Evolutionary conservation across 495 filamentous ascomycete genomes (phyloP), one percentile per base, ranked within the genome.

Genomic region (Penicillium silybi): DNA sequence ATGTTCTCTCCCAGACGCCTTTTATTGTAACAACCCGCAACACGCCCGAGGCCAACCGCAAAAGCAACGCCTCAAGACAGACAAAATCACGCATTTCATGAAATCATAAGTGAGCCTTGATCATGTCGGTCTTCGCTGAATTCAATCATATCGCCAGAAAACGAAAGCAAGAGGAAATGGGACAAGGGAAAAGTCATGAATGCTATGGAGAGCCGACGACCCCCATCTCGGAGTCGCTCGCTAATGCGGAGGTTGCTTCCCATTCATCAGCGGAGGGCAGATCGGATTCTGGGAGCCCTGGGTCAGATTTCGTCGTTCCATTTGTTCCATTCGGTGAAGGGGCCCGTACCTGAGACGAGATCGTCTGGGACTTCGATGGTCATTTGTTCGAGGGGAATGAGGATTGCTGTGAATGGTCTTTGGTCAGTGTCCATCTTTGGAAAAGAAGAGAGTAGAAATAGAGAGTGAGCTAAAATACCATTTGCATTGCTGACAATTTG

Each of bases 151-250:
- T 42, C 37, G n/a, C 13, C 47, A 4, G 38, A 29, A 44, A 41
- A 37, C 11, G 13, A 41, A 43, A 41, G 20, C 3, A 39, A 44
- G 44, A 50, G 4, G 32, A 10, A 8, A 3, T 6, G 19, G n/a
- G n/a, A n/a, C n/a, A 46, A 38, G 2, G 32, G 16, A 10, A 53
- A 40, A 38, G 47, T 15, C 11, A 41, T 19, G 35, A 2, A 46
- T 32, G 23, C 53, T 55, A 74, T 37, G 72, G 72, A 34, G 67
- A 63, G 20, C 65, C 69, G n/a, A 57, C 63, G 26, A 72, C 44
- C 18, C 72, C 70, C 55, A 70, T 61, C 22, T 76, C 73, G 16
- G 72, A 75, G 56, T 75, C 73, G 29, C 69, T 74, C 18, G 65
- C 70, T 54, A 76, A 57, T 18, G 56, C 57, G n/a, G 72, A 76